phyloP scores from a whole-genome alignment of 345 rosid genomes.

The Euclidium syriacum region DNA sequence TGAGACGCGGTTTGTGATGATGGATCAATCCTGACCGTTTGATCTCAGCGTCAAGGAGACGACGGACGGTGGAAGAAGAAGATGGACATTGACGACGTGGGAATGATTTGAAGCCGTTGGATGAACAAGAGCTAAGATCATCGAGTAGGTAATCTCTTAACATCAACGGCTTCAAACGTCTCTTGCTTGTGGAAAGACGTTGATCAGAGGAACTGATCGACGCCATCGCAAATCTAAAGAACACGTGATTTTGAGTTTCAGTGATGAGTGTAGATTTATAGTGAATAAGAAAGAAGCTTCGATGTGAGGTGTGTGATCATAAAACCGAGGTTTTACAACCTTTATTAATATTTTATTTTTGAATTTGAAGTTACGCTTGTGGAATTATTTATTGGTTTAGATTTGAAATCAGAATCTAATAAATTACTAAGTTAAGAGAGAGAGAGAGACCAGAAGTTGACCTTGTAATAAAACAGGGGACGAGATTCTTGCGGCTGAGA shows the following conservation, averaged over 20 bases:
- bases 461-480: conserved; percentile 34
- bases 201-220: conserved; percentile 29
- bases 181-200: conserved; percentile 25
- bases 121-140: conserved; percentile 84
- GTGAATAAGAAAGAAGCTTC: conserved; percentile 30
- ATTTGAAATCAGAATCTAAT: conserved; percentile 31
- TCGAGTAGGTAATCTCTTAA: conserved; percentile 73
- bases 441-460: conserved; percentile 35
- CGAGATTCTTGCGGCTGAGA: conserved; percentile 34
- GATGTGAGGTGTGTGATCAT: conserved; percentile 28
- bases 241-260: neutral
- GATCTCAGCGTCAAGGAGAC: conserved; percentile 62
- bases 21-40: conserved; percentile 32
- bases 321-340: conserved; percentile 14
- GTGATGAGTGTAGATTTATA: conserved; percentile 20
- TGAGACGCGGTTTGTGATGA: conserved; percentile 22
- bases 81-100: conserved; percentile 56
- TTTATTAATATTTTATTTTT: neutral
- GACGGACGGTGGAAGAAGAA: conserved; percentile 58
- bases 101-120: conserved; percentile 80
- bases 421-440: conserved; percentile 6
- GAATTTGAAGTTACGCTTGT: conserved; percentile 20
- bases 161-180: conserved; percentile 46
- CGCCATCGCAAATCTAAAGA: conserved; percentile 9
- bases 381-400: conserved; percentile 13